Evolutionary conservation across 768 basidiomycete species (phyloP).

Genomic region (Brasilioporus rufonigricans): DNA sequence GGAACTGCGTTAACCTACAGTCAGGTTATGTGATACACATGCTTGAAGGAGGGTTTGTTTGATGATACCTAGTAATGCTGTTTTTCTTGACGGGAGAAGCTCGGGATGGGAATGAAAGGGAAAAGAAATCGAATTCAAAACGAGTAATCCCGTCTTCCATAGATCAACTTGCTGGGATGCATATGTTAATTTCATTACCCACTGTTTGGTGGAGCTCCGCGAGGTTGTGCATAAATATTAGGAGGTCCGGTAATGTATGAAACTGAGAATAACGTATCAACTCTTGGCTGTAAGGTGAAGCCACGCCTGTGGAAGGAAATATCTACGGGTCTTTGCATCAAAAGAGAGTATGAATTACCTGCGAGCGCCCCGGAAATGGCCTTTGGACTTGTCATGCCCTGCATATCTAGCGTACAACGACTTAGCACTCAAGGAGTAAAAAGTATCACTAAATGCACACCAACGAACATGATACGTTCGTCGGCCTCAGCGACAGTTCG

Average conservation of each 20-base stretch:
- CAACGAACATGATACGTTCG: constrained; percentile 61
- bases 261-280: constrained; percentile 32
- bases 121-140: constrained; percentile 66
- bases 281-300: constrained; percentile 31
- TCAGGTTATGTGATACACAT: constrained; percentile 46
- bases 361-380: constrained; percentile 31
- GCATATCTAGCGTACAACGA: constrained; percentile 39
- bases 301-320: constrained; percentile 38
- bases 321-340: constrained; percentile 8
- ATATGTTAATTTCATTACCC: constrained; percentile 18
- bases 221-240: constrained; percentile 58
- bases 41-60: constrained; percentile 51
- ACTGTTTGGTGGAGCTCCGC: constrained; percentile 51
- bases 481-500: constrained; percentile 44
- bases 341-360: constrained; percentile 18
- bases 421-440: constrained; percentile 1
- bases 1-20: constrained; percentile 36
- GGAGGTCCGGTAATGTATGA: constrained; percentile 50
- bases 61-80: constrained; percentile 46
- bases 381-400: constrained; percentile 43
- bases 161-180: constrained; percentile 9
- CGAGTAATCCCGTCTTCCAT: constrained; percentile 50
- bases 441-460: constrained; percentile 35
- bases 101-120: constrained; percentile 54
- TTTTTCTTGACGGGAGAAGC: constrained; percentile 39